A percentile compares a stretch with the other conserved stretches of the same genome.
These are phyloP conservation scores for Tuber microsphaerosporum DNA, from an alignment of 495 filamentous ascomycete genomes.

Conservation along the genomic window DNA sequence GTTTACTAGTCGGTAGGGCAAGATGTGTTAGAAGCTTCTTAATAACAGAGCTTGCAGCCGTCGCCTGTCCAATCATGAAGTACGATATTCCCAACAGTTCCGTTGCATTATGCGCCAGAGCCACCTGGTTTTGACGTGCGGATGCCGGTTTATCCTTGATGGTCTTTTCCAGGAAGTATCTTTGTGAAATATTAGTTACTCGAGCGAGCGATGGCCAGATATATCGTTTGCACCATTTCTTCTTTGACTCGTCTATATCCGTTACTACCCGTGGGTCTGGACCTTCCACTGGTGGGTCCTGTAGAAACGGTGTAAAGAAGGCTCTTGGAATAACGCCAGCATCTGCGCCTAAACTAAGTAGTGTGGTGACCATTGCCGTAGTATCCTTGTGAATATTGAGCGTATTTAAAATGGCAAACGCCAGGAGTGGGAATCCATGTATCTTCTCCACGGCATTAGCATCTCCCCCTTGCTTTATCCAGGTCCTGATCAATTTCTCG, in stretches of 20 bases:
- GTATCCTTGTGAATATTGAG: conserved; percentile 42
- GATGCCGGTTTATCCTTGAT: conserved; percentile 34
- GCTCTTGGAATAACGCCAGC: conserved; percentile 40
- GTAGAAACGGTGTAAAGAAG: conserved; percentile 40
- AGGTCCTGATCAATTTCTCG: conserved; percentile 42
- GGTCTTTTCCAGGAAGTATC: conserved; percentile 46
- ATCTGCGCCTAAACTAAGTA: conserved; percentile 46
- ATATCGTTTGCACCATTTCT: conserved; percentile 16
- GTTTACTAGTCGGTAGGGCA: conserved; percentile 25
- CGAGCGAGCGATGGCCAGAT: conserved; percentile 37
- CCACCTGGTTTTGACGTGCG: conserved; percentile 42
- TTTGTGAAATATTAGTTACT: conserved; percentile 46
- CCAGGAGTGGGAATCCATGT: conserved; percentile 44
- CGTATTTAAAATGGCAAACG: conserved; percentile 45
- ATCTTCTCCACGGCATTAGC: conserved; percentile 38
- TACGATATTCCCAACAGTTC: conserved; percentile 46
- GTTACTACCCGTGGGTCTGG: conserved; percentile 32
- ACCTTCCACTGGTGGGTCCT: conserved; percentile 32
- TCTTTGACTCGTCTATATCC: conserved; percentile 7
- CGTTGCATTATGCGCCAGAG: conserved; percentile 38
- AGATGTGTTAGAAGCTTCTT: conserved; percentile 42
- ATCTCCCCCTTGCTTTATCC: conserved; percentile 43
- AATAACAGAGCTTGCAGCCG: conserved; percentile 42
- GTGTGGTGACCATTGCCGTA: conserved; percentile 40
- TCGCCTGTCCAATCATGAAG: conserved; percentile 47